These are phyloP conservation scores for Brassica cretica DNA, from an alignment of 345 rosid genomes.

Conservation along the genomic window DNA sequence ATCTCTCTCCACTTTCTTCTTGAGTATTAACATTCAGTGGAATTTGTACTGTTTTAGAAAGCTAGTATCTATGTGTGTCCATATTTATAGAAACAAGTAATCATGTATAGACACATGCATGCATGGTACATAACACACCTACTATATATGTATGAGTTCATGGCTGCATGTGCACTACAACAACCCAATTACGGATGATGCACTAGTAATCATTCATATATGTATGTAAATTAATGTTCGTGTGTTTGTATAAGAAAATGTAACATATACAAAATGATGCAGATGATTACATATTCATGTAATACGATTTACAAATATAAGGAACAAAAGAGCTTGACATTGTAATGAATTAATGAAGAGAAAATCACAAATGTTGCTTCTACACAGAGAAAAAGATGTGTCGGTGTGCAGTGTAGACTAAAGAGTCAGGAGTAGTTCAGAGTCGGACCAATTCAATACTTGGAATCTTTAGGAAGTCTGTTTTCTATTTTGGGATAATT, in stretches of 20 bases:
- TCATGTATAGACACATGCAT: not conserved
- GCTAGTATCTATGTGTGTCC: conserved; percentile 25
- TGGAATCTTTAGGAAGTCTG: conserved; percentile 6
- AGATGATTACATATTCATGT: not conserved
- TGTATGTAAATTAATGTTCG: not conserved
- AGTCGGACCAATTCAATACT: conserved; percentile 34
- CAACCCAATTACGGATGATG: conserved; percentile 25
- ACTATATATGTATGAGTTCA: conserved; percentile 13
- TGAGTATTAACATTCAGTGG: conserved; percentile 21
- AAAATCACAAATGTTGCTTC: conserved; percentile 4
- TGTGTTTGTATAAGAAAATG: not conserved
- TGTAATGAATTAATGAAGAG: not conserved
- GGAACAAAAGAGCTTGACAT: not conserved
- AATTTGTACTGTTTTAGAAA: conserved; percentile 30
- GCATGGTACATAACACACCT: not conserved
- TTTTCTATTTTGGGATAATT: not conserved
- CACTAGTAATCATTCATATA: conserved; percentile 9
- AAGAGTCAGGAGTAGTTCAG: conserved; percentile 21
- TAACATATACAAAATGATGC: not conserved
- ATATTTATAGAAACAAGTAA: conserved; percentile 35
- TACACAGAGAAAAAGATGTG: not conserved
- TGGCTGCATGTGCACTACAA: conserved; percentile 38
- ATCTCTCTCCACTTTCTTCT: conserved; percentile 5
- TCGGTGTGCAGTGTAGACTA: conserved; percentile 16
- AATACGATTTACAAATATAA: not conserved